Evolutionary conservation across 441 rosid genomes (phyloP), one percentile per base, ranked within the genome.

Genomic region (Hypseocharis bilobata): DNA sequence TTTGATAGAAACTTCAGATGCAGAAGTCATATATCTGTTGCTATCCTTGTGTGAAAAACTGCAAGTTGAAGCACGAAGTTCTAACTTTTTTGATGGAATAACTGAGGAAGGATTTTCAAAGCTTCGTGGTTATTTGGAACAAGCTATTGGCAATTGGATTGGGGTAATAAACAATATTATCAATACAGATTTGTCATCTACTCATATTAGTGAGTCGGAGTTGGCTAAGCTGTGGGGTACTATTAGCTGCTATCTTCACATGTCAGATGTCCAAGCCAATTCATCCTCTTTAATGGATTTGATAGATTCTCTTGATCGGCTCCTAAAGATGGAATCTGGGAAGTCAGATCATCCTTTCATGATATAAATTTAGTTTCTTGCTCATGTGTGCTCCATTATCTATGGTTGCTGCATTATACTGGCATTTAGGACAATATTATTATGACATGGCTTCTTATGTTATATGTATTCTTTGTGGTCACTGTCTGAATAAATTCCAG

Each of bases 141-240:
- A 67, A 45, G 60, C 76, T 28, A 64, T 88, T 40, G 49, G 64
- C 63, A 51, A 32, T 17, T 73, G 82, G 80, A 62, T 74, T 70
- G 72, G 52, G 62, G 54, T 45, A 69, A 71, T 76, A 65, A 75
- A 83, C 70, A 71, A 72, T 69, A 69, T 81, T 63, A 66, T 62
- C 63, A 49, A 10, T 42, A 76, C 72, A 66, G 71, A 69, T 40
- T 32, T 66, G 44, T 75, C 77, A 38, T 70, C 76, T 71, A 60
- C 77, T 65, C 71, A 68, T 36, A 61, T 80, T 72, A 78, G 74
- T 58, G 68, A 72, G 65, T 62, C 74, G 29, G 72, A 78, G 70
- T 72, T 92, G 80, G 85, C 96, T 76, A 54, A 63, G 51, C 75
- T 88, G 30, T 88, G 96, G 96, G 94, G 88, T 77, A 71, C 68